These are phyloP conservation scores for Salix suchowensis DNA, from an alignment of 345 rosid species.

Conservation along the genomic window DNA sequence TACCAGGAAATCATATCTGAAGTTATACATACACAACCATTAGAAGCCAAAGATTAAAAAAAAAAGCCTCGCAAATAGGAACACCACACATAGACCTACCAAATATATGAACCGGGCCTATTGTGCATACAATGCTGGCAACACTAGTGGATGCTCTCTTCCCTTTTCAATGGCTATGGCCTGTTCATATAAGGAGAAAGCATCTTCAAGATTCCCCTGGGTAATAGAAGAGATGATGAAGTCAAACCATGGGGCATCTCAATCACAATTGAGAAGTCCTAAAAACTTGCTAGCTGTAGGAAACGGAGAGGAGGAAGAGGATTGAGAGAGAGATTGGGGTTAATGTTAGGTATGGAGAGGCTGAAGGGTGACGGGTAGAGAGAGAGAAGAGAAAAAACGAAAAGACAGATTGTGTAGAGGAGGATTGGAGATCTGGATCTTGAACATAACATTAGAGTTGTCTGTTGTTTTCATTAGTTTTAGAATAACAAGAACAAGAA, in stretches of 20 bases:
- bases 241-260: constrained; percentile 13
- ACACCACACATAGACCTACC: constrained; percentile 42
- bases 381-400: constrained; percentile 22
- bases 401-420: constrained; percentile 30
- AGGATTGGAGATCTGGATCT: constrained; percentile 43
- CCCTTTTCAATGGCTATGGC: constrained; percentile 95
- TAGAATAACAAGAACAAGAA: too few relatives aligned
- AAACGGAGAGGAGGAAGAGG: too few relatives aligned
- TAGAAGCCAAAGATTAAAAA: not conserved
- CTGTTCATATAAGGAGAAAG: constrained; percentile 77
- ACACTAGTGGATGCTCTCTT: constrained; percentile 72
- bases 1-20: not conserved
- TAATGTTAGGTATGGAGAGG: not conserved
- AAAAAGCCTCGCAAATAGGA: not conserved
- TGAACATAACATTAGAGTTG: constrained; percentile 13
- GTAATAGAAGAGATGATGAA: constrained; percentile 16
- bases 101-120: constrained; percentile 67
- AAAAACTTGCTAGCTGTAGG: constrained; percentile 3
- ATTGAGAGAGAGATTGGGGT: too few relatives aligned
- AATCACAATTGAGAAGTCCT: constrained; percentile 5
- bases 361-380: constrained; percentile 18
- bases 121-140: constrained; percentile 85
- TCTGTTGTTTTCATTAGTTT: too few relatives aligned
- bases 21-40: not conserved
- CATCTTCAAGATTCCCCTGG: constrained; percentile 80